Evolutionary conservation across 805 yeast species (phyloP), one percentile per base, ranked within the genome.

Genomic region (Kuraishia hungarica): DNA sequence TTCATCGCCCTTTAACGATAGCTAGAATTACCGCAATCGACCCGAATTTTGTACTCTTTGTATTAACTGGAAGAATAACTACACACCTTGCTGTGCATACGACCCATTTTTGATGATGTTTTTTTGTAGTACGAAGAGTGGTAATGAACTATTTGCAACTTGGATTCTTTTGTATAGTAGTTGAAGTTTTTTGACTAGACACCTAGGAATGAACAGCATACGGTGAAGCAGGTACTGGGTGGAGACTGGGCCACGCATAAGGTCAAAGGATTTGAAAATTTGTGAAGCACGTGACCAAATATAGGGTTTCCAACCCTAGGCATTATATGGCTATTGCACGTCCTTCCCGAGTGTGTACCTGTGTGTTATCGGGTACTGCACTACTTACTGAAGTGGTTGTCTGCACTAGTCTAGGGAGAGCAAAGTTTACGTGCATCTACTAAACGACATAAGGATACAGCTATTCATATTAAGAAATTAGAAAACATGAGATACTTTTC

Each of bases 31-130:
- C 72, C 72, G 56, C 60, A 59, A 35, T 59, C 65, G 63, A 67
- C 54, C 72, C 73, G 63, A 67, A 63, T 62, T 62, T 62, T 61
- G 67, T 55, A 28, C 51, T 59, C 62, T 62, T 62, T 62, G 67
- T 55, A 46, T 49, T 60, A 39, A 48, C 35, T 50, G 50, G 39
- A 48, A 19, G 35, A 53, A 55, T 26, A 19, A 51, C 52, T 77
- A 87, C 96, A 83, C 87, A 88, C 96, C 78, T 88, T 81, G 81
- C 97, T 88, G 90, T 93, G 98, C 92, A 93, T 86, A 83, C 99
- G 97, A 92, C 96, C 99, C 99, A 93, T 93, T 77, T 82, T 88
- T 84, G 79, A 72, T 75, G 76, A 69, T 75, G 73, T 69, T 21
- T 53, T 26, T 54, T 21, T 17, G 48, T 48, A 51, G 24, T 23